A percentile compares a stretch with the other conserved stretches of the same genome.
phyloP scores from a whole-genome alignment of 2,329 filamentous ascomycete species.

The Apiospora rasikravindrae region DNA sequence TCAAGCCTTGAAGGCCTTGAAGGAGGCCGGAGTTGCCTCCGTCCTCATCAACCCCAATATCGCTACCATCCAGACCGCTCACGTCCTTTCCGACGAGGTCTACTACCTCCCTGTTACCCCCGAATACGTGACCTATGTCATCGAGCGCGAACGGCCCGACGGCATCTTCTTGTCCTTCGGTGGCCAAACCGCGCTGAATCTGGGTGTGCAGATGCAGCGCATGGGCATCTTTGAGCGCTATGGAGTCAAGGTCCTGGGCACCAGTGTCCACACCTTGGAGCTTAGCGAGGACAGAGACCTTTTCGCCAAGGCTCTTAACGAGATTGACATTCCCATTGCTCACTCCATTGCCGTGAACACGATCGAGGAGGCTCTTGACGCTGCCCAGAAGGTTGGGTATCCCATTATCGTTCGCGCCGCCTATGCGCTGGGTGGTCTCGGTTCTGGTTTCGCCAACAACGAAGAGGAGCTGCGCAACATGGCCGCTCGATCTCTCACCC shows the following conservation, averaged over 20 bases:
- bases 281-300: conserved; percentile 95
- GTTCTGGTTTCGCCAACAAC: conserved; percentile 95
- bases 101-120: conserved; percentile 98
- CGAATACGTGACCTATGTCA: conserved; percentile 97
- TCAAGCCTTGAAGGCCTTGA: conserved; percentile 94
- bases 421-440: conserved; percentile 93
- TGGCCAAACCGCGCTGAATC: conserved; percentile 94
- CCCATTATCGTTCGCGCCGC: conserved; percentile 98
- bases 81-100: conserved; percentile 93
- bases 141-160: conserved; percentile 93
- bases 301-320: conserved; percentile 92
- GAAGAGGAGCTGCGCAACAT: conserved; percentile 92
- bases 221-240: conserved; percentile 95
- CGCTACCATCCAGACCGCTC: conserved; percentile 96
- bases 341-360: conserved; percentile 93
- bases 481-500: conserved; percentile 87
- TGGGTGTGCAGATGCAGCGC: conserved; percentile 96
- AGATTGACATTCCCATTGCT: conserved; percentile 97
- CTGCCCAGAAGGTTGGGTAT: conserved; percentile 87
- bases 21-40: conserved; percentile 89
- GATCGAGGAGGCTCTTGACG: conserved; percentile 88
- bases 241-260: conserved; percentile 93
- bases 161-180: conserved; percentile 97
- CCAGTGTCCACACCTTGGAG: conserved; percentile 91
- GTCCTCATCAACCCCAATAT: conserved; percentile 98